phyloP scores from a whole-genome alignment of 1,139 yeast genomes.

The Nakaseomyces nivariensis region DNA sequence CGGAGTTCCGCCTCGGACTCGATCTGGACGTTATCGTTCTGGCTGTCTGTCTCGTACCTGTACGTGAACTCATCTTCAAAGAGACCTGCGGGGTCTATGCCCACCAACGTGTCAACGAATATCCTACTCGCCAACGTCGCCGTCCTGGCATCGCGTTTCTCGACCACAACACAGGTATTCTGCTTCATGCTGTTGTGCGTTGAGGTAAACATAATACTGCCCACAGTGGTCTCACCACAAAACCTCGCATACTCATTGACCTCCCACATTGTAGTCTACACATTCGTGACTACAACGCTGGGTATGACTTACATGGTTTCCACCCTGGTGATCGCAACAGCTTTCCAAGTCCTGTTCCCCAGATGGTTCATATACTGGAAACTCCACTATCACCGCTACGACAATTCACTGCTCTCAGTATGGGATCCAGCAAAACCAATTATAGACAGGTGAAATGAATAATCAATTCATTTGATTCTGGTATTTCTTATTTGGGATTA shows the following conservation, averaged over 20 bases:
- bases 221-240: slow-evolving; percentile 13
- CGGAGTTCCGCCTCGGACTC: slow-evolving; percentile 88
- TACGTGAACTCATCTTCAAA: slow-evolving; percentile 15
- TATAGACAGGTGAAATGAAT: slow-evolving; percentile 11
- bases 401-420: slow-evolving; percentile 17
- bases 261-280: slow-evolving; percentile 20
- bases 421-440: slow-evolving; percentile 29
- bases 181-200: slow-evolving; percentile 40
- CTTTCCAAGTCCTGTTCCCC: slow-evolving; percentile 19
- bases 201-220: slow-evolving; percentile 26
- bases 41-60: slow-evolving; percentile 62
- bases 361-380: slow-evolving; percentile 27
- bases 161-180: slow-evolving; percentile 67
- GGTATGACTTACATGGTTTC: slow-evolving; percentile 19
- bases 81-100: slow-evolving; percentile 7
- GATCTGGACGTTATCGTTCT: slow-evolving; percentile 83
- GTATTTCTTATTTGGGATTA: too few relatives aligned
- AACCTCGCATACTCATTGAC: slow-evolving; percentile 6
- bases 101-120: slow-evolving; percentile 68
- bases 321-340: slow-evolving; percentile 12
- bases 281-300: slow-evolving; percentile 16
- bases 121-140: slow-evolving; percentile 78
- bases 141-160: slow-evolving; percentile 76
- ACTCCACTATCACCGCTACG: slow-evolving; percentile 21
- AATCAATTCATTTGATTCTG: too few relatives aligned